These are phyloP conservation scores for Umbelopsis sp. DNA, from an alignment of 192 early-diverging fungal species.

Conservation along the genomic window DNA sequence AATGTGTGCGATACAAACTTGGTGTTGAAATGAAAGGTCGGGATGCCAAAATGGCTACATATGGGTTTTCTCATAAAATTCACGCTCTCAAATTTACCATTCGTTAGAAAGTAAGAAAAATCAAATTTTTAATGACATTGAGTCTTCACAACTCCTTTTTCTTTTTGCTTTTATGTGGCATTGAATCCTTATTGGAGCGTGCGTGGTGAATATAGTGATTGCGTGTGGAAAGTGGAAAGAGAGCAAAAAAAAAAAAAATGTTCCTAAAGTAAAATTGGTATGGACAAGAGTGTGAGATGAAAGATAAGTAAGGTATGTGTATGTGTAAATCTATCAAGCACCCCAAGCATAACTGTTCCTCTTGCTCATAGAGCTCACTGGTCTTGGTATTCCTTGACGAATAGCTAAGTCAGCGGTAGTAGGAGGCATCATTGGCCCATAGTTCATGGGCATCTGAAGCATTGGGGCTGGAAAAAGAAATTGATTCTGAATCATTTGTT, in stretches of 20 bases:
- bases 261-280: background rate
- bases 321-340: background rate
- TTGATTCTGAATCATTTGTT: conserved; percentile 7
- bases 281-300: background rate
- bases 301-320: background rate
- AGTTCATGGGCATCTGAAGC: conserved; percentile 10
- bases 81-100: too few relatives aligned
- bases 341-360: conserved; percentile 8
- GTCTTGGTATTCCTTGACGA: background rate
- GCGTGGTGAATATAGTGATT: background rate
- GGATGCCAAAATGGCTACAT: background rate
- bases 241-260: background rate
- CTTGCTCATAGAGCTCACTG: background rate
- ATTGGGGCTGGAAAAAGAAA: background rate
- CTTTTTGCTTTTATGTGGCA: background rate
- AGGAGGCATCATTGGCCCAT: conserved; percentile 8
- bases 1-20: background rate
- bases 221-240: background rate
- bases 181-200: background rate
- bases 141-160: background rate
- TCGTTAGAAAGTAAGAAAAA: too few relatives aligned
- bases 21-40: background rate
- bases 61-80: too few relatives aligned
- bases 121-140: too few relatives aligned
- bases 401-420: background rate